phyloP scores from a whole-genome alignment of 805 yeast genomes.

The Blastobotrys americana region DNA sequence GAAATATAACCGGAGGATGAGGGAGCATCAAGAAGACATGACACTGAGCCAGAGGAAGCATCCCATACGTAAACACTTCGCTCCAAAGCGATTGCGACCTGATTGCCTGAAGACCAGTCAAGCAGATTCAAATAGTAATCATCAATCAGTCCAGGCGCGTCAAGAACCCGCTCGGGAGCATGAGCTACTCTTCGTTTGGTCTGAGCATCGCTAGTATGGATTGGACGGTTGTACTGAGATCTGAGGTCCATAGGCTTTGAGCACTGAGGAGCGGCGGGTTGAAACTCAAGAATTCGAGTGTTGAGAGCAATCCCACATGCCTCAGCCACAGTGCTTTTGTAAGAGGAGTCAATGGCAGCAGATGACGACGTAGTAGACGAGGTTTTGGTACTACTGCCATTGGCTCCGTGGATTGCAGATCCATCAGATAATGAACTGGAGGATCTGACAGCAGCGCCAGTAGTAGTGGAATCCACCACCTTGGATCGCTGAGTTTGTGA shows the following conservation, averaged over 20 bases:
- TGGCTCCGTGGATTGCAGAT: neutral
- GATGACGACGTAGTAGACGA: neutral
- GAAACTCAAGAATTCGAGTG: constrained; percentile 75
- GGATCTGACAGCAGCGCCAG: constrained; percentile 1
- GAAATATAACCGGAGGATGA: constrained; percentile 44
- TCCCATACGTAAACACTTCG: constrained; percentile 86
- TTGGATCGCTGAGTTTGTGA: constrained; percentile 42
- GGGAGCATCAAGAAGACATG: constrained; percentile 47
- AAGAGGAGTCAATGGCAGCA: constrained; percentile 22
- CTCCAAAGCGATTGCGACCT: constrained; percentile 83
- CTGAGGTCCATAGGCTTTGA: constrained; percentile 31
- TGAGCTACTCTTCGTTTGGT: constrained; percentile 59
- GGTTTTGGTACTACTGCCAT: neutral
- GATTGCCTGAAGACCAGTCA: constrained; percentile 79
- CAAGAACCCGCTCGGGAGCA: constrained; percentile 87
- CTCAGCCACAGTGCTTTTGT: constrained; percentile 71
- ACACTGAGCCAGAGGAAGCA: constrained; percentile 74
- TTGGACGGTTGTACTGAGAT: constrained; percentile 31
- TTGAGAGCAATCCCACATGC: constrained; percentile 88
- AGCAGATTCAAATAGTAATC: constrained; percentile 84
- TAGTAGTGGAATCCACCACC: constrained; percentile 24
- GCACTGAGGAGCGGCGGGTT: constrained; percentile 74
- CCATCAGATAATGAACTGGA: neutral
- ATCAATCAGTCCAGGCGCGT: constrained; percentile 91
- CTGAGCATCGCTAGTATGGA: constrained; percentile 28